Evolutionary conservation across 2,329 filamentous ascomycete species (phyloP).

Genomic region (Epichloe bromicola): DNA sequence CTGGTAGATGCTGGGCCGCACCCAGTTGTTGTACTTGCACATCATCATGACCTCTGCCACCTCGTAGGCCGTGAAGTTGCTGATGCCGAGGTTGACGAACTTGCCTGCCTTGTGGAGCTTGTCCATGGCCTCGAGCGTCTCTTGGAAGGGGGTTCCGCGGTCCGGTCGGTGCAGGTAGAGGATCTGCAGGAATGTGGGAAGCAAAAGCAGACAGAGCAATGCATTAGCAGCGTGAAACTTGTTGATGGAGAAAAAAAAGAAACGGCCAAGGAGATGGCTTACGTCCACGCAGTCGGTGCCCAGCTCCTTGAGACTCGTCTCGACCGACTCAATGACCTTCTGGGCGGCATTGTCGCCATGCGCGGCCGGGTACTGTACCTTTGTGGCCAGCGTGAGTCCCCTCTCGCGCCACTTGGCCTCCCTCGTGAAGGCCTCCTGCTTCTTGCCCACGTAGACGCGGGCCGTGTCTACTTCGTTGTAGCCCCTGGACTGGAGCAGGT

Average conservation of each 20-base stretch:
- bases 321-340: constrained; percentile 50
- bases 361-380: constrained; percentile 48
- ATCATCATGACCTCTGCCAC: constrained; percentile 74
- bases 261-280: constrained; percentile 13
- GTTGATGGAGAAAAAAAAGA: neutral
- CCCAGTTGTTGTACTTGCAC: constrained; percentile 69
- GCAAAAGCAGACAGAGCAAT: neutral
- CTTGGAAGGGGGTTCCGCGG: constrained; percentile 58
- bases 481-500: constrained; percentile 63
- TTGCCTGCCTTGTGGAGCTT: constrained; percentile 77
- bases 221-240: neutral
- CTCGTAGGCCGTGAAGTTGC: constrained; percentile 78
- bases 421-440: constrained; percentile 68
- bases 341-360: constrained; percentile 30
- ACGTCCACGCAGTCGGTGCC: constrained; percentile 61
- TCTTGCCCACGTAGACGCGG: constrained; percentile 54
- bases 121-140: constrained; percentile 66
- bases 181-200: constrained; percentile 12
- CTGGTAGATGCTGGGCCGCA: constrained; percentile 73
- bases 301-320: constrained; percentile 57
- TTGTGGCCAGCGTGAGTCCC: constrained; percentile 67
- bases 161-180: constrained; percentile 31
- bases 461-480: constrained; percentile 83
- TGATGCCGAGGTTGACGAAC: constrained; percentile 67
- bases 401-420: constrained; percentile 67